These are phyloP conservation scores for Stevia rebaudiana DNA, from an alignment of 140 eudicot genomes.

Conservation along the genomic window DNA sequence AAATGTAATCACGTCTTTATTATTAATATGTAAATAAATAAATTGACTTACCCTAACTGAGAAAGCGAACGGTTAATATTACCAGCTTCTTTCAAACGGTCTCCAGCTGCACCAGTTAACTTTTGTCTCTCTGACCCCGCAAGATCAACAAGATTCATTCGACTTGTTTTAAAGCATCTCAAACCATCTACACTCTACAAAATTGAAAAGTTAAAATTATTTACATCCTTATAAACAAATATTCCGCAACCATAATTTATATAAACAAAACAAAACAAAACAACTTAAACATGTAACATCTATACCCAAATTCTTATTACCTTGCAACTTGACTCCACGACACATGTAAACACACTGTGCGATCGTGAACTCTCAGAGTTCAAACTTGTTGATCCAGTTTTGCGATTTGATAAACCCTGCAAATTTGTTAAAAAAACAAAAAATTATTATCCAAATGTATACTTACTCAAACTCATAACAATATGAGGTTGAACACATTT, in stretches of 20 bases:
- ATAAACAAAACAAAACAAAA: background rate
- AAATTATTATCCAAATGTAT: background rate
- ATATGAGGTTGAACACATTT: background rate
- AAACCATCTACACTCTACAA: conserved; percentile 79
- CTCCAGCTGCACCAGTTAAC: conserved; percentile 97
- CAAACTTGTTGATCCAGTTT: conserved; percentile 76
- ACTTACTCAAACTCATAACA: background rate
- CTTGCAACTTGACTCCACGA: conserved; percentile 96
- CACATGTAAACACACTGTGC: conserved; percentile 96
- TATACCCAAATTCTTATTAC: conserved; percentile 28
- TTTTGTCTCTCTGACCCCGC: conserved; percentile 99
- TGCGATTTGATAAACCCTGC: conserved; percentile 86
- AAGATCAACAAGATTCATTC: conserved; percentile 95
- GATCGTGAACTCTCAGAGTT: conserved; percentile 96
- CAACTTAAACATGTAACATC: background rate
- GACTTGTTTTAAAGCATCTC: conserved; percentile 71
- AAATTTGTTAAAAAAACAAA: conserved; percentile 11
- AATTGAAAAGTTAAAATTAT: background rate
- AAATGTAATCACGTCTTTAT: conserved; percentile 1
- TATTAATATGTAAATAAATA: conserved; percentile 5
- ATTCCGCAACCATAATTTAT: background rate
- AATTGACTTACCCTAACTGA: conserved; percentile 77
- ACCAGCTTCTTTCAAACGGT: conserved; percentile 97
- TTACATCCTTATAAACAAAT: background rate
- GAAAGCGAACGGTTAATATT: conserved; percentile 97